Evolutionary conservation across 805 yeast genomes (phyloP), one percentile per base, ranked within the genome.

Genomic region (Lachancea lanzarotensis): DNA sequence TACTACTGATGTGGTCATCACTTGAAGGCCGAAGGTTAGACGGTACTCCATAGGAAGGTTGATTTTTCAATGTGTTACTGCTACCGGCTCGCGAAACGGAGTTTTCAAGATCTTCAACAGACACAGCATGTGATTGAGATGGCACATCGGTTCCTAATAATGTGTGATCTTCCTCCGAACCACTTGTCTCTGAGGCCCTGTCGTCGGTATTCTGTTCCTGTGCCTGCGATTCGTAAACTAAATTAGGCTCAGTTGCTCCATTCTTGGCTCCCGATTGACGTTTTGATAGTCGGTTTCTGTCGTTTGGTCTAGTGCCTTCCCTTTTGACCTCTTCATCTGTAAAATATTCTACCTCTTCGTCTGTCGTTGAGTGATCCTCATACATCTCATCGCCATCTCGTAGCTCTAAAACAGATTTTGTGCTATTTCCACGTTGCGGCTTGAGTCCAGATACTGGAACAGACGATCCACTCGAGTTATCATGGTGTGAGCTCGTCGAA

Each of bases 291-390:
- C 15, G 19, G 4, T 11, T 16, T 15, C 42, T 17, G 27, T 18
- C 18, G 30, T 38, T 12, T 12, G 40, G 46, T 3, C 12, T 32
- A 38, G 29, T 35, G 11, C 26, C 16, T n/a, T 35, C 26, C 19
- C 19, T 13, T 35, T 19, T 22, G 8, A 40, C 34, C 15, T 39
- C 42, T 20, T 40, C 42, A 45, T 67, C 65, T 17, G 70, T 67
- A 47, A 68, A 67, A n/a, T 62, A 57, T 15, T 71, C 74, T 1
- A 67, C 74, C 46, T 69, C 73, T 40, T 69, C 73, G 43, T 66
- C 73, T 4, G 56, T 51, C 15, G 55, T 50, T 27, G 56, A 59
- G 37, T 51, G 60, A 30, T 43, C 53, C 19, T 46, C 43, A 40
- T 60, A 57, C 17, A 53, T 46, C 34, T 56, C 62, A 9, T 54